A percentile compares a stretch with the other conserved stretches of the same genome.
Conservation (phyloP, 2,329 filamentous ascomycete genomes). For the Diaporthe citriasiana region DNA sequence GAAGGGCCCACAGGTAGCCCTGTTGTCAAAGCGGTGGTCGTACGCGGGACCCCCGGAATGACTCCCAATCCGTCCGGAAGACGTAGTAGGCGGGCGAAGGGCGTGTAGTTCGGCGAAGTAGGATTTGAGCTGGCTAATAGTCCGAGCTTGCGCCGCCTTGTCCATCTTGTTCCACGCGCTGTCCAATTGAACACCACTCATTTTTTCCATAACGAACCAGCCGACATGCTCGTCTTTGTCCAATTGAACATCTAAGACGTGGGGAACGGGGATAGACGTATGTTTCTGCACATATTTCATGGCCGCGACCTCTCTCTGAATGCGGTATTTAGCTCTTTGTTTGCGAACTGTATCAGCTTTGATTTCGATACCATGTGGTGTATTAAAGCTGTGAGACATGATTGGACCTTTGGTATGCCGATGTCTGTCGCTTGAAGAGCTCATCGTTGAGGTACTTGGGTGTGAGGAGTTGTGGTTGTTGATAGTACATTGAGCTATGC, state of each 20-base stretch:
- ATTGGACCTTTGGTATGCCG: constrained; percentile 1
- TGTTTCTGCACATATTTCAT: constrained; percentile 8
- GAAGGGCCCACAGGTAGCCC: not conserved
- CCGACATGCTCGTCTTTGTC: not conserved
- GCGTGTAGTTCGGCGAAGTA: constrained; percentile 5
- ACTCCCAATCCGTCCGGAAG: not conserved
- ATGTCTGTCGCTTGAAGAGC: constrained; percentile 2
- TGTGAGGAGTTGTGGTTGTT: too few relatives aligned
- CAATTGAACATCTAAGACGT: not conserved
- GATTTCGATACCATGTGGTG: constrained; percentile 2
- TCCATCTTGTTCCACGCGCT: constrained; percentile 2
- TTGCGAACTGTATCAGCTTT: constrained; percentile 3
- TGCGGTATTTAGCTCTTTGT: constrained; percentile 3
- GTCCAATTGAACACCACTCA: not conserved
- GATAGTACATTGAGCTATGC: too few relatives aligned
- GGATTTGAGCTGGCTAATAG: constrained; percentile 6
- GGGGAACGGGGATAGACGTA: not conserved
- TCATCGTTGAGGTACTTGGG: not conserved
- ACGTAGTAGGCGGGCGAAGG: not conserved
- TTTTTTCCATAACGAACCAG: constrained; percentile 1
- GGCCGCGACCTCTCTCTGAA: constrained; percentile 5
- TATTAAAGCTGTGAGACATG: constrained; percentile 1
- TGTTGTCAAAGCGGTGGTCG: not conserved
- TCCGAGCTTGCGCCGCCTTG: not conserved
- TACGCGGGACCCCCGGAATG: not conserved